Base-by-base conservation (phyloP, 345 rosid species). In the Populus pruinosa region DNA sequence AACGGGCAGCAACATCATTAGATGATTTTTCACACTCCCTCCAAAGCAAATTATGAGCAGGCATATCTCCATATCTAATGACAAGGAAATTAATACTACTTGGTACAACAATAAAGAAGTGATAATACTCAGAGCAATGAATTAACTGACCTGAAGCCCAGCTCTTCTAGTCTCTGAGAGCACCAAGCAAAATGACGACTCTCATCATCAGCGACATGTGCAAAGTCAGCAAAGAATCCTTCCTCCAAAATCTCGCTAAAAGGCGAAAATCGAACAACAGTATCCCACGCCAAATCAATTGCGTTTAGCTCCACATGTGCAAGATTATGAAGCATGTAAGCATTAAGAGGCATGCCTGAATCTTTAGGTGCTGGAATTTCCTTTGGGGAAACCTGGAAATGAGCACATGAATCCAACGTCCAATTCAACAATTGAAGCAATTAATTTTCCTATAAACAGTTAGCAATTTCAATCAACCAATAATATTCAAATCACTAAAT, bases 221-320 rank as follows among this genome's bases (percentile, higher is more conserved):
- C 97, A 81, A 95, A 95, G 81, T 95, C 99, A n/a, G 89, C 89
- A 68, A 93, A 95, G 85, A 95, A 93, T 3, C 85, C 81, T 27
- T 86, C 87, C 55, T 96, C 99, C 5, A 95, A 83, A 83, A 83
- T 69, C 39, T 91, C 79, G 25, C 29, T 27, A 71, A 88, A 85
- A 63, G 99, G 93, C 7, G 99, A 93, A 80, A 95, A 95, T 38
- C 94, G 88, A 79, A 92, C 94, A 56, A 95, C 96, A 38, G 94
- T 95, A 78, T 93, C 98, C 99, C 99, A 95, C 29, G 99, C 99
- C 83, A 95, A 87, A 88, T 95, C 99, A 76, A 93, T 91, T 0
- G 99, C 99, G 79, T 95, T 95, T 6, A 95, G 92, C 91, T 95
- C 99, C 71, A 95, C 88, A 76, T 95, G 99, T 66, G 98, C 97